Conservation (phyloP, 139 green algal species). For the Chlorella sp. region DNA sequence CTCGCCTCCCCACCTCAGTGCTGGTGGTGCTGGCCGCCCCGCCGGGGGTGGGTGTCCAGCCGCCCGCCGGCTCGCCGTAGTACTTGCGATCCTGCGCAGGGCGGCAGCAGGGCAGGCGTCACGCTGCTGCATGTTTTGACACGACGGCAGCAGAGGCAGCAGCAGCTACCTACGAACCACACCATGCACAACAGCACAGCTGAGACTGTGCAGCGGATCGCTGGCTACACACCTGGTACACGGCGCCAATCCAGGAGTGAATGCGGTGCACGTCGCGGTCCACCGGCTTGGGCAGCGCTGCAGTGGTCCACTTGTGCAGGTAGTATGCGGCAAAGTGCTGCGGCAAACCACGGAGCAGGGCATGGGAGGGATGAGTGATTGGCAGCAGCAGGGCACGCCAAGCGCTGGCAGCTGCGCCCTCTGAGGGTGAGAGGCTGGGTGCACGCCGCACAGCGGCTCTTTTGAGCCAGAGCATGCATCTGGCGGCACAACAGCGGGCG, state of each 20-base stretch:
- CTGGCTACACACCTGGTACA: slow-evolving; percentile 15
- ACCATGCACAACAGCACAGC: too few species aligned
- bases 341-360: not conserved
- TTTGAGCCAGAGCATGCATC: too few species aligned
- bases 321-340: slow-evolving; percentile 47
- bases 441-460: too few species aligned
- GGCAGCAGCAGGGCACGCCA: too few species aligned
- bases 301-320: slow-evolving; percentile 54
- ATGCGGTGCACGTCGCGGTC: slow-evolving; percentile 48
- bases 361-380: not conserved
- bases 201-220: too few species aligned
- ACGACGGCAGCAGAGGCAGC: too few species aligned
- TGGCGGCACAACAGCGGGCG: not conserved
- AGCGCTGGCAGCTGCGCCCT: too few species aligned
- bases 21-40: slow-evolving; percentile 11
- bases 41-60: not conserved
- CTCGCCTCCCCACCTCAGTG: not conserved
- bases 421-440: too few species aligned
- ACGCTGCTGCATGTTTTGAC: too few species aligned
- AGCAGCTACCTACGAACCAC: too few species aligned
- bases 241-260: slow-evolving; percentile 51
- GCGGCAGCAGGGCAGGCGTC: too few species aligned
- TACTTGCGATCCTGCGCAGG: not conserved
- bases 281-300: slow-evolving; percentile 42
- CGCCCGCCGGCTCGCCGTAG: slow-evolving; percentile 3